A percentile compares a stretch with the other conserved stretches of the same genome.
phyloP scores from a whole-genome alignment of 169 alveolate genomes.

The Plasmodium vivax region DNA sequence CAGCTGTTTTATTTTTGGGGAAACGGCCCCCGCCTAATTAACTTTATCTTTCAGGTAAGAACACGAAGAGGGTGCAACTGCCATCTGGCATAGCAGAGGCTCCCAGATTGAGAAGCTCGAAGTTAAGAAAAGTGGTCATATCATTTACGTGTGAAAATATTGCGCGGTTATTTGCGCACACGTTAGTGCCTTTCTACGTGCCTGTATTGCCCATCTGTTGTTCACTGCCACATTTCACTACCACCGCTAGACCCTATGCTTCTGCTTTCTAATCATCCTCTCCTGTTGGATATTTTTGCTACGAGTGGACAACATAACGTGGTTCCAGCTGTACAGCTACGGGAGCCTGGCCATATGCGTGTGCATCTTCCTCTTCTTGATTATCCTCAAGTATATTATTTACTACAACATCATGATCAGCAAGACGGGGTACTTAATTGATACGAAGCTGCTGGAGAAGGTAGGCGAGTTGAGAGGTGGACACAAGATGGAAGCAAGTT shows the following conservation, averaged over 20 bases:
- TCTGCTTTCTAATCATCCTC: slow-evolving; percentile 71
- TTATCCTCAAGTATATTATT: slow-evolving; percentile 65
- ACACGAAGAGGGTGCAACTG: background rate
- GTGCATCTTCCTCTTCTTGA: slow-evolving; percentile 70
- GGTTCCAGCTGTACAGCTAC: slow-evolving; percentile 78
- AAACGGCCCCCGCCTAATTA: slow-evolving; percentile 83
- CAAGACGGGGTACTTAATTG: slow-evolving; percentile 79
- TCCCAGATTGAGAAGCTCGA: background rate
- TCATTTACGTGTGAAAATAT: background rate
- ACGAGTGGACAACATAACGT: slow-evolving; percentile 77
- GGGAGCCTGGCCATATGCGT: slow-evolving; percentile 72
- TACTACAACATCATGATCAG: slow-evolving; percentile 75
- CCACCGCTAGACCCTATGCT: slow-evolving; percentile 56
- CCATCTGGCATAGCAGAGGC: background rate
- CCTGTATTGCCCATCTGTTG: background rate
- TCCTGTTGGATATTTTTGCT: slow-evolving; percentile 80
- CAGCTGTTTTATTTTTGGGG: slow-evolving; percentile 87
- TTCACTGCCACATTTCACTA: background rate
- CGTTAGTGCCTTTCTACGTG: background rate
- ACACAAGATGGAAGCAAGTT: background rate
- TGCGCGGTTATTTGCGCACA: background rate
- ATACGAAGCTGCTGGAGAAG: slow-evolving; percentile 78
- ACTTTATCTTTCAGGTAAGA: slow-evolving; percentile 74
- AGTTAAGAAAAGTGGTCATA: background rate
- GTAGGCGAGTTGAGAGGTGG: background rate